Evolutionary conservation across 371 early-diverging fungal genomes (phyloP), one percentile per base, ranked within the genome.

Genomic region (Mucor mucedo): DNA sequence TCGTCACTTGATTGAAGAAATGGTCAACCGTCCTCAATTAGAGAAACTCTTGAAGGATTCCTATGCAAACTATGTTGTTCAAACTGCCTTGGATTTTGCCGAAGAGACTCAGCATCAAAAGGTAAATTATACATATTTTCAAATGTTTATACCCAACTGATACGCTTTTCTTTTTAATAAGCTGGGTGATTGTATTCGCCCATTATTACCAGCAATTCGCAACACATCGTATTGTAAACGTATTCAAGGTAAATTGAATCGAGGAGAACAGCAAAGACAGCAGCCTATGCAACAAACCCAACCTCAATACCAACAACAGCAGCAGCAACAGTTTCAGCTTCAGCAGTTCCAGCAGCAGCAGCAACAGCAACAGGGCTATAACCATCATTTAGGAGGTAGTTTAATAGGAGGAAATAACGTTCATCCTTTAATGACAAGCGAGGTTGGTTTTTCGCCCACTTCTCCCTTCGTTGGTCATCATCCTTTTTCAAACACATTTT

Each of bases 21-120:
- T 95, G 80, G 72, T 91, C 52, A 84, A 87, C 76, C 72, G 77
- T 57, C 73, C 83, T 11, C 75, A 79, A 14, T 75, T 95, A 29
- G 93, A 95, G 41, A 86, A 84, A 63, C 78, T 96, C 13, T 76
- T 96, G 57, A 84, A 88, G 7, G 96, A 95, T 62, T 92, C 92
- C 4, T 95, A 87, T 68, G 95, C 91, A 42, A 96, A 96, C 67
- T 96, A 95, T 68, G 95, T 95, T 1, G 90, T 96, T n/a, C 95
- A 95, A 73, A 96, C 96, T 1, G 87, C 94, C 6, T 75, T 96
- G 30, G 96, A 95, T 63, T 92, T 84, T 72, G 91, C 93, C 11
- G 91, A 92, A 35, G 80, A 84, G 27, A 63, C 77, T 1, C 94
- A 94, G 72, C 87, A 91, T 27, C 69, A 69, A 7, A 78, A 89